phyloP scores from a whole-genome alignment of 345 rosid species.

The Linum trigynum region DNA sequence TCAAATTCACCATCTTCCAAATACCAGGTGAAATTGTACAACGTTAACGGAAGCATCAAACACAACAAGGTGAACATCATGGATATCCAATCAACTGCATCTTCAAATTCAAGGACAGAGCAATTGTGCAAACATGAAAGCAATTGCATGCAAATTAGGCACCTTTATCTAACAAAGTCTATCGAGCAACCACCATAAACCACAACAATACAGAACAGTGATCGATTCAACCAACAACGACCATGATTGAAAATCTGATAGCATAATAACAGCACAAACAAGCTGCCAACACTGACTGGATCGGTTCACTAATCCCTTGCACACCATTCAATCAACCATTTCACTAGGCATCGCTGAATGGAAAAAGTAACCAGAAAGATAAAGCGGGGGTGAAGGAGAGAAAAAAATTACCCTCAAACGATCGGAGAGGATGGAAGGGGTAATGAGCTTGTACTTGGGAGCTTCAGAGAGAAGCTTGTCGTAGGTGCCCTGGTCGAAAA shows the following conservation, averaged over 20 bases:
- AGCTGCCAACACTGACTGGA: no score
- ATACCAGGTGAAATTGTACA: not conserved
- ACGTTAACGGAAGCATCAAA: not conserved
- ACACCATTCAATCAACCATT: no score
- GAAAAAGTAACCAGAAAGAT: not conserved
- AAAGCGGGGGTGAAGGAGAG: not conserved
- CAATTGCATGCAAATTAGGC: no score
- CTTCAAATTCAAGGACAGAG: not conserved
- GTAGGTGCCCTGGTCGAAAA: conserved; percentile 74
- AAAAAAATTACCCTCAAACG: conserved; percentile 51
- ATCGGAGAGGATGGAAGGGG: conserved; percentile 79
- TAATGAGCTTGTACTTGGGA: conserved; percentile 75
- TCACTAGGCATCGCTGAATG: no score
- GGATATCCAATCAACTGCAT: not conserved
- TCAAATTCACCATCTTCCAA: not conserved
- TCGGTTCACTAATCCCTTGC: no score
- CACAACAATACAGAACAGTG: no score
- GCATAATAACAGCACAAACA: no score
- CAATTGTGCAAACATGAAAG: no score
- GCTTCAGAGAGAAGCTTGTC: conserved; percentile 73
- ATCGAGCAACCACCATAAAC: no score
- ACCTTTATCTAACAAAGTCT: no score
- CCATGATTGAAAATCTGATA: no score
- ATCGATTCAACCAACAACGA: no score
- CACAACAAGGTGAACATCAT: not conserved